Base-by-base conservation (phyloP, 164 flowering plant species). In the Liriodendron chinense region DNA sequence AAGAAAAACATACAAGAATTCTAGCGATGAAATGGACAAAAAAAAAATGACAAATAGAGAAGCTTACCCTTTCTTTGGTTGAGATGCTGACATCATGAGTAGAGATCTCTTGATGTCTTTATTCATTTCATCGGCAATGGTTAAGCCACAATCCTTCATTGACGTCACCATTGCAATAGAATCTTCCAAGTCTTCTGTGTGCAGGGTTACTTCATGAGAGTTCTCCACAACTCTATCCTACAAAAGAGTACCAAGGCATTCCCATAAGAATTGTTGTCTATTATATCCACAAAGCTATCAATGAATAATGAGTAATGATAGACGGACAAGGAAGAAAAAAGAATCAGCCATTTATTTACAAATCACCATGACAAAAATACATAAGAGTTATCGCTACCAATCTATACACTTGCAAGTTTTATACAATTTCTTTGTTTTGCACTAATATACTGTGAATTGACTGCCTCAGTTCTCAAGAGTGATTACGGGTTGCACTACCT, bases 111-210 rank as follows among this genome's bases (percentile, higher is more conserved):
- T 88, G 48, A 93, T 91, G 74, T 91, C 95, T 78, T 72, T 77
- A 23, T 89, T 83, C 98, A 94, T 93, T 65, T 86, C 94, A 76
- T 89, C 89, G 28, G 87, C 89, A 71, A 91, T 83, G 14, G 84
- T 81, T 22, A 75, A 74, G 24, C 97, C 98, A 74, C 88, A 89
- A 47, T 88, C 90, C 78, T 88, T 91, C 97, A 94, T 91, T 47
- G 98, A 93, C 26, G 80, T 83, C 80, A 91, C 83, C 87, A 86
- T 78, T 48, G 78, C 47, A 34, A 94, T 85, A 25, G 97, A 93
- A 74, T 94, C 98, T 75, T 90, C 97, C 68, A 80, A 82, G 75
- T 93, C 97, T 81, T 91, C 91, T 10, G 91, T 83, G 75, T 89
- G 97, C 81, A 92, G 78, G 74, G 78, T 74, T 61, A 84, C 78